Base-by-base conservation (phyloP, 2,329 filamentous ascomycete species). In the Rachicladosporium sp. region DNA sequence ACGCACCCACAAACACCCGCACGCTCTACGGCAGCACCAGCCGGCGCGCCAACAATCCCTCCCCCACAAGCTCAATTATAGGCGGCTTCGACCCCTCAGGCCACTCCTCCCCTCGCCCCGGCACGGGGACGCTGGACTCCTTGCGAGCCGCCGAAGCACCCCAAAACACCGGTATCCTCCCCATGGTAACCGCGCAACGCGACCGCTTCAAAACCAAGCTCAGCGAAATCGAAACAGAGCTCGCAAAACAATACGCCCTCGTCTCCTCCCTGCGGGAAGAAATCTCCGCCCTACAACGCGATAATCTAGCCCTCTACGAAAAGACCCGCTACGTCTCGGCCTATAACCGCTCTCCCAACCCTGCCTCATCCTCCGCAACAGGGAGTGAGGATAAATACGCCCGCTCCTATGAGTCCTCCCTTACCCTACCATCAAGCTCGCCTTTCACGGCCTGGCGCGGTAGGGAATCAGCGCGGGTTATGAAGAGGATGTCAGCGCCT, bases 201-300 rank as follows among this genome's bases (percentile, higher is more conserved):
- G 91, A 98, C 63, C 85, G 91, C 37, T 98, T 96, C 74, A 96
- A 95, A 70, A 86, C 93, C 68, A 85, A 88, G 56, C 96, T 94
- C 49, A 68, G 78, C 0, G 83, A 98, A 58, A 75, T 98, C 13
- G 91, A 96, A 63, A 76, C 82, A 44, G 89, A 96, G 55, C 69
- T 96, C 7, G 86, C 87, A 4, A 87, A 93, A 49, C 75, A 76
- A 29, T 86, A 96, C 60, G 74, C 77, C 35, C 82, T 76, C 0
- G 78, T 95, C 13, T 89, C 87, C 12, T 82, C 88, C 29, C 70
- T 98, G 35, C 78, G 91, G 33, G 85, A 93, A 52, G 91, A 98
- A 59, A 78, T 96, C 44, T 81, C 87, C 4, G 85, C 87, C 2
- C 68, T 98, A 31, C 93, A 98, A 57, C 93, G 88, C 59, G 91